Base-by-base conservation (phyloP, 306 rosid species). In the Senna tora region DNA sequence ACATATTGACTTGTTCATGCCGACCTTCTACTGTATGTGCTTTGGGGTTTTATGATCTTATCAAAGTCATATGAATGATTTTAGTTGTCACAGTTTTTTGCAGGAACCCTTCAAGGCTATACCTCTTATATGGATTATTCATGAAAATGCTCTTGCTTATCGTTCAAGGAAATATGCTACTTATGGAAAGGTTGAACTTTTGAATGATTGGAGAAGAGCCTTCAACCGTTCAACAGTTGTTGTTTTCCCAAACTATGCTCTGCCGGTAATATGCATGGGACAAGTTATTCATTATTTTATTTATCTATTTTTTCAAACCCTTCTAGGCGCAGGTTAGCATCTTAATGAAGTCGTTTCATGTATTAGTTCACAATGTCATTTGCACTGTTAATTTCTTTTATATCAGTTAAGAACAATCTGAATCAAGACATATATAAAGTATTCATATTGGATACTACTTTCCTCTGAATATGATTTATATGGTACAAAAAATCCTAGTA, bases 81-180 rank as follows among this genome's bases (percentile, higher is more conserved):
- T 82, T 87, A 77, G 84, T 86, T 86, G 83, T 82, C 70, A 67
- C 97, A 95, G 99, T 75, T 89, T 91, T 85, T 63, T 88, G 86
- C 97, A 85, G 93, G 99, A 95, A 79, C 99, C 99, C 75, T 95
- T 95, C 90, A 91, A 87, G 84, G 85, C 96, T 66, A 36, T 95
- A 75, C 96, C 99, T 67, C 82, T 92, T 62, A 55, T 95, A 81
- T 95, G 99, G 99, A 82, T 87, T 33, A 64, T 95, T 84, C 96
- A 87, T 58, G 97, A 89, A 79, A 71, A 81, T 72, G 84, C 81
- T 8, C 97, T 95, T 74, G 96, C 93, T 75, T 72, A 79, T 74
- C 99, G 88, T 52, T 84, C 88, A 53, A 83, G 83, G 75, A 79
- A 81, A 67, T 95, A 95, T 77, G 32, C 80, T 21, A 78, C 69